phyloP scores from a whole-genome alignment of 148 eudicot species.

The Diospyros kaki region DNA sequence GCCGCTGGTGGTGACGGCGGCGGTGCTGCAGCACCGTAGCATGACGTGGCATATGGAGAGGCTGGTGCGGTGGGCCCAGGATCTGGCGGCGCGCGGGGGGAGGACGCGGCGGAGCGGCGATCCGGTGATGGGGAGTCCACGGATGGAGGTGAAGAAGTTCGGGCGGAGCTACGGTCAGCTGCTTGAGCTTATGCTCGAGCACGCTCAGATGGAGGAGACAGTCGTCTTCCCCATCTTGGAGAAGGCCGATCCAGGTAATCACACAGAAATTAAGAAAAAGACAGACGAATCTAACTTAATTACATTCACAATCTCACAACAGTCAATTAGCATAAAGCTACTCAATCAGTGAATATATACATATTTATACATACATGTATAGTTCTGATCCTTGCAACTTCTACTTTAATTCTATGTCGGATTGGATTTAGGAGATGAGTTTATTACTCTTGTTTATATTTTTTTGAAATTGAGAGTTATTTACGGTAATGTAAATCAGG shows the following conservation, averaged over 20 bases:
- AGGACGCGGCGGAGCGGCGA: slow-evolving; percentile 33
- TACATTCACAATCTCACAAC: no score
- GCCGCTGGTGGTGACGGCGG: slow-evolving; percentile 53
- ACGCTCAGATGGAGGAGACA: slow-evolving; percentile 91
- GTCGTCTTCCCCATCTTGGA: slow-evolving; percentile 67
- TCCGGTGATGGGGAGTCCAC: slow-evolving; percentile 66
- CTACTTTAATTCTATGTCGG: no score
- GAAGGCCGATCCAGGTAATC: slow-evolving; percentile 67
- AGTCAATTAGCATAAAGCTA: no score
- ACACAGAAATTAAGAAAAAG: not conserved
- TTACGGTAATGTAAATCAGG: slow-evolving; percentile 40
- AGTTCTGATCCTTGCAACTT: no score
- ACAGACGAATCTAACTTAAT: no score
- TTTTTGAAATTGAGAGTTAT: not conserved
- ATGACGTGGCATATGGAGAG: slow-evolving; percentile 80
- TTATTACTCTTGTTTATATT: no score
- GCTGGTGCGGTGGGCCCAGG: slow-evolving; percentile 76
- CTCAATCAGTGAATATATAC: no score
- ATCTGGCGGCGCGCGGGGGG: slow-evolving; percentile 69
- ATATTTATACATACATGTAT: no score
- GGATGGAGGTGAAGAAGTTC: slow-evolving; percentile 85
- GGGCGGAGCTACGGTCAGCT: slow-evolving; percentile 60
- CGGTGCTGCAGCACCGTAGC: slow-evolving; percentile 71
- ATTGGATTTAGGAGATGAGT: no score
- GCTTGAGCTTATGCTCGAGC: slow-evolving; percentile 77